Percentiles rank a stretch among this genome's conserved stretches.
Conservation (phyloP, 2,329 filamentous ascomycete genomes). For the Zelopaecilomyces penicillatus region DNA sequence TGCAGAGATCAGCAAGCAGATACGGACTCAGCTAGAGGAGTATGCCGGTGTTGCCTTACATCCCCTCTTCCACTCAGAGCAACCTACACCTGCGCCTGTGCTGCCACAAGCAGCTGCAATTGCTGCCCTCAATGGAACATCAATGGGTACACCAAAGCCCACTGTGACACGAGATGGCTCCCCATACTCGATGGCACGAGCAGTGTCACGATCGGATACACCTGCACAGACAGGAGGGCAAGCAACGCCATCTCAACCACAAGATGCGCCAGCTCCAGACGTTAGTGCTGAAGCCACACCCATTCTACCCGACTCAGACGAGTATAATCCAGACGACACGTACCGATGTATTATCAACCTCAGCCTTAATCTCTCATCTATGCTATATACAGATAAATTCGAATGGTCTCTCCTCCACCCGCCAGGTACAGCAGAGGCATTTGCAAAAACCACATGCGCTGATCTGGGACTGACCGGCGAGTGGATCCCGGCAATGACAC, state of each 20-base stretch:
- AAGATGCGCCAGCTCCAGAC: conserved; percentile 33
- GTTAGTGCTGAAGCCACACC: conserved; percentile 64
- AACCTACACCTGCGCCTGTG: conserved; percentile 19
- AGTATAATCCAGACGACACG: conserved; percentile 84
- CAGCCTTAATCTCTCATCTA: conserved; percentile 84
- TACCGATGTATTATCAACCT: conserved; percentile 89
- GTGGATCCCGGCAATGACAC: conserved; percentile 89
- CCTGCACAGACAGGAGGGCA: conserved; percentile 44
- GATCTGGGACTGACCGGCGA: conserved; percentile 85
- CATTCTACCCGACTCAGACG: conserved; percentile 53
- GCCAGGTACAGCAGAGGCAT: conserved; percentile 82
- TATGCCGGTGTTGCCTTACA: conserved; percentile 92
- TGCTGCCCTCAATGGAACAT: conserved; percentile 11
- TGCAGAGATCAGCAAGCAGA: conserved; percentile 82
- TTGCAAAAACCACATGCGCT: conserved; percentile 85
- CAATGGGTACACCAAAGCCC: conserved; percentile 21
- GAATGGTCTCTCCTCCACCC: conserved; percentile 95
- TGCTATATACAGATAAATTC: conserved; percentile 93
- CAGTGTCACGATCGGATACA: conserved; percentile 45
- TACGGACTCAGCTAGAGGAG: conserved; percentile 89
- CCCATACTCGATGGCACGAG: conserved; percentile 26
- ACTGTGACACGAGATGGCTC: conserved; percentile 28
- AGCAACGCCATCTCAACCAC: conserved; percentile 38
- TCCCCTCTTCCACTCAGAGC: conserved; percentile 70
- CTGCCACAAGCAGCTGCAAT: conserved; percentile 11